Base-by-base conservation (phyloP, 2,329 filamentous ascomycete species). In the Chaetomium globosum region DNA sequence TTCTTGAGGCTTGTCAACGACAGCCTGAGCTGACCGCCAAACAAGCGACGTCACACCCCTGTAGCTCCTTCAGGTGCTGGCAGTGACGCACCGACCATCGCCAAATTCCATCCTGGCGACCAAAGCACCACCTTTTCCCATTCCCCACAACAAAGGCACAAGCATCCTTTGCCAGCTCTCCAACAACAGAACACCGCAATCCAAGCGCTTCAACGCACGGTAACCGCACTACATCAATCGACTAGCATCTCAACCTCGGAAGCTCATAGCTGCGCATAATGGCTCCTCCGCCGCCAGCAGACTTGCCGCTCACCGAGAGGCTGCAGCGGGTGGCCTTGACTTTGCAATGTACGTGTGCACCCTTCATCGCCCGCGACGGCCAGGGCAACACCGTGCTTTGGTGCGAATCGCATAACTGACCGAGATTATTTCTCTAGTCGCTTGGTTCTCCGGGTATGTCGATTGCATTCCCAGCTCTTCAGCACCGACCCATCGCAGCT, bases 291-390 rank as follows among this genome's bases (percentile, higher is more conserved):
- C 89, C 90, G 70, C 81, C 89, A 65, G 81, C 89, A 65, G 84
- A 81, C 72, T 78, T 90, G 78, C 88, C 92, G 77, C 82, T 95
- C 74, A 80, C 82, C 75, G 88, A 95, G 81, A 86, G 93, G 75
- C 81, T 97, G 67, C 79, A 92, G 73, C 83, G 86, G 72, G 84
- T 98, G 72, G 93, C 89, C 71, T 88, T 96, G 79, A 98, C 93
- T 54, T 83, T 98, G 72, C 95, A 98, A 83, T 99, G 94, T 90
- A 87, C 78, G 81, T 87, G 77, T 76, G 56, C 30, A 55, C 78
- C 70, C 63, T 56, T 51, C 28, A 43, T 43, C 39, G 7, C 13
- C 16, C 16, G 39, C 2, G 13, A 7, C 36, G 67, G 53, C 61
- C 55, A 21, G 49, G 30, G 21, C 16, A 8, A n/a, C 19, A 1